Base-by-base conservation (phyloP, 176 grass and related monocot species). In the Hyparrhenia diplandra region DNA sequence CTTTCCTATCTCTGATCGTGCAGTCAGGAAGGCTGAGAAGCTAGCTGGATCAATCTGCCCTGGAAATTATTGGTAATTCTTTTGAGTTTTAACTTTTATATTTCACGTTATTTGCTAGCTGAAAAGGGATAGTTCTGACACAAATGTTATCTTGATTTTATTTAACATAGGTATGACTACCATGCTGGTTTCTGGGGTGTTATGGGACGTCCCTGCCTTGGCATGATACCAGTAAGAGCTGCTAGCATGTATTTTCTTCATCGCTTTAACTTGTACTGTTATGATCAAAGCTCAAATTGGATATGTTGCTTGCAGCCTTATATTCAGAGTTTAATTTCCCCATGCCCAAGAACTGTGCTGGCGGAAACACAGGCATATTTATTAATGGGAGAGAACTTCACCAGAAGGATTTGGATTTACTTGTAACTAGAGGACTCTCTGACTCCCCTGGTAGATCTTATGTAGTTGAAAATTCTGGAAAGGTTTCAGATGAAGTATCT, bases 321-420 rank as follows among this genome's bases (percentile, higher is more conserved):
- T 80, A 99, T 99, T 76, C 82, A 67, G 92, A 95, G 62, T 95
- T 99, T 52, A 99, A 99, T 69, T 99, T 88, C 67, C 90, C 92
- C 74, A 84, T 95, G 88, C 85, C 86, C 29, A 95, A 93, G 82
- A 99, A 95, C 71, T 99, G 92, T 39, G 90, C 82, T 46, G 85
- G 86, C 54, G 92, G 96, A 61, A 95, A 93, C 78, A 93, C 90
- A 46, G 69, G 88, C 60, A 52, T 99, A 49, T 74, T 85, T 37
- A 59, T 99, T 75, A 99, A 99, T 14, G 90, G 96, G 30, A 91
- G 92, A 93, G 96, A 99, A 82, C 96, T 98, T 84, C 88, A 98
- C 80, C 88, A 76, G 51, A 95, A 91, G 70, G 96, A 93, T 86
- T 81, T 99, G 40, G 88, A 95, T 45, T 89, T 99, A 83, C 88